A percentile compares a stretch with the other conserved stretches of the same genome.
Evolutionary conservation across 805 yeast genomes (phyloP).

Genomic region (Zygosaccharomyces lentus): DNA sequence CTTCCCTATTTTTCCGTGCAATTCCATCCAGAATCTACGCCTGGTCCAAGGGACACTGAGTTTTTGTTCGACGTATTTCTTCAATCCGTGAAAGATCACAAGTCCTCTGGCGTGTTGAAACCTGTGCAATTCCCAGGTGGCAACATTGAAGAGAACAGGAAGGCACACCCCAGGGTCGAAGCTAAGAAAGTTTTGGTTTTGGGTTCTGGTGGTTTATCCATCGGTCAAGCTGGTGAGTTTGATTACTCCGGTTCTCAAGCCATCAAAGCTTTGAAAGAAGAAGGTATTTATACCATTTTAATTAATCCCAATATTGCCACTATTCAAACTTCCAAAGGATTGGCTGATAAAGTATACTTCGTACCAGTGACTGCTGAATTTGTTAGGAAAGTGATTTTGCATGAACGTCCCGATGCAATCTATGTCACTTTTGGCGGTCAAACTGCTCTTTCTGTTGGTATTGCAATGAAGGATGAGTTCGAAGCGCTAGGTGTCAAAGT

Average conservation of each 20-base stretch:
- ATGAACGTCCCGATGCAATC: constrained; percentile 96
- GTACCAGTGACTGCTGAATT: constrained; percentile 97
- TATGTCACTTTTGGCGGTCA: constrained; percentile 98
- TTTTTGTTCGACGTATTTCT: constrained; percentile 93
- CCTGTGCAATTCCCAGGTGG: constrained; percentile 94
- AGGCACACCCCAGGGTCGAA: constrained; percentile 69
- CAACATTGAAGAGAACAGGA: constrained; percentile 61
- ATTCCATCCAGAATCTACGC: constrained; percentile 98
- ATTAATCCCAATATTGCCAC: constrained; percentile 98
- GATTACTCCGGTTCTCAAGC: constrained; percentile 99
- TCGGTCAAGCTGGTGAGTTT: constrained; percentile 99
- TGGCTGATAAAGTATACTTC: constrained; percentile 97
- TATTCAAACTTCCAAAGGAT: constrained; percentile 94
- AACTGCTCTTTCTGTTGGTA: constrained; percentile 95
- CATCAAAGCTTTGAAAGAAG: constrained; percentile 96
- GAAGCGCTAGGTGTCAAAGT: constrained; percentile 85
- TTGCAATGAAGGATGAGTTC: constrained; percentile 90
- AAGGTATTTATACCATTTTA: constrained; percentile 91
- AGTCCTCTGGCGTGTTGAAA: constrained; percentile 50
- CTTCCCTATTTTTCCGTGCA: constrained; percentile 95
- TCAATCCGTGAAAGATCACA: constrained; percentile 65
- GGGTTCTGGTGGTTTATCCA: constrained; percentile 97
- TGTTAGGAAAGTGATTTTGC: constrained; percentile 89
- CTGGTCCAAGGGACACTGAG: constrained; percentile 99
- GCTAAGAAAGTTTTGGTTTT: constrained; percentile 90